Base-by-base conservation (phyloP, 75 land plant species). In the Cupressus sempervirens region DNA sequence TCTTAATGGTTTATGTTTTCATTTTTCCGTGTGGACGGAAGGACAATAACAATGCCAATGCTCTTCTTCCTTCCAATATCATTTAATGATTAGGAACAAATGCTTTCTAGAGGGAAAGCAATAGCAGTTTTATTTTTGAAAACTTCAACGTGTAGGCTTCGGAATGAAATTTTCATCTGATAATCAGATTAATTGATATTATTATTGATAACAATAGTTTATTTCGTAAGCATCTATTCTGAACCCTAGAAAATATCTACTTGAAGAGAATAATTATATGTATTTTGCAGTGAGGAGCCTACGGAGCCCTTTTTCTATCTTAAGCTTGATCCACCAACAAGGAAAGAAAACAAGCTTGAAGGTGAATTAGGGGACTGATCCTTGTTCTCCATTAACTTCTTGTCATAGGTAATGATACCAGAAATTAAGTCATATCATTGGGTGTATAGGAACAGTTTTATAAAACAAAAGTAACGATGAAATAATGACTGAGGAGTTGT, bases 201-300 rank as follows among this genome's bases (percentile, higher is more conserved):
- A 34, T 40, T 36, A 40, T 50, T 18, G 43, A 76, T 18, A 3
- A 40, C 7, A 43, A 43, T 43, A 2, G 81, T 79, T 79, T 40
- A 40, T 79, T 34, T 79, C 41, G 26, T 43, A 40, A 43, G 34
- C 80, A 16, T 41, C 34, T 40, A 40, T 77, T 77, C 46, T 40
- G 8, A 40, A 79, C 43, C 35, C 41, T 20, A 14, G n/a, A 3
- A 14, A 34, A n/a, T 23, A 23, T 7, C 29, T 12, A 20, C 29
- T 62, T 62, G 9, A 62, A 62, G 67, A 20, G n/a, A 62, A 20
- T 6, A 3, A 30, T 52, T 82, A 29, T 76, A 23, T 35, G 36
- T 76, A n/a, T 54, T 77, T 20, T 88, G 86, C 90, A 93, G 94
- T 89, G 94, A 93, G 87, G 94, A 93, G 79, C 94, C 94, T 38